Percentiles rank a stretch among this genome's conserved stretches.
phyloP scores from a whole-genome alignment of 371 early-diverging fungal species.

The Syncephalastrum contaminatum region DNA sequence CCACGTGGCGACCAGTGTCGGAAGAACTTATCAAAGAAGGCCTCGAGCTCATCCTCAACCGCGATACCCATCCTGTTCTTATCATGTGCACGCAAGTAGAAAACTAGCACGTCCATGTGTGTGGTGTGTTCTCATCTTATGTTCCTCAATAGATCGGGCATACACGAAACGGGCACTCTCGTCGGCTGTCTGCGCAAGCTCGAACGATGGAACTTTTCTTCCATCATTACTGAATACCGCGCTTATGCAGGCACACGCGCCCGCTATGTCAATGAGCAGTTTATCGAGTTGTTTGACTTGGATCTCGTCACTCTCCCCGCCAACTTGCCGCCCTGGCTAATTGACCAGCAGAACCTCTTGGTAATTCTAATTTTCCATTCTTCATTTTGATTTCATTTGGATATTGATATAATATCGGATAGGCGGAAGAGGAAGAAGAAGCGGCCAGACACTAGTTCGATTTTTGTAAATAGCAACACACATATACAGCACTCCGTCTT shows the following conservation, averaged over 20 bases:
- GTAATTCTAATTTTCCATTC: slow-evolving; percentile 11
- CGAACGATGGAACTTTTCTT: slow-evolving; percentile 95
- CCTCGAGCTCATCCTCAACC: slow-evolving; percentile 79
- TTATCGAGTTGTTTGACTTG: slow-evolving; percentile 92
- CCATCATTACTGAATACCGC: slow-evolving; percentile 93
- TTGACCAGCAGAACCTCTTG: slow-evolving; percentile 60
- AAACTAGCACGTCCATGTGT: not conserved
- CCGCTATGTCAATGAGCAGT: slow-evolving; percentile 88
- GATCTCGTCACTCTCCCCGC: slow-evolving; percentile 86
- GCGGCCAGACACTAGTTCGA: too few relatives aligned
- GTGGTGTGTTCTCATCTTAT: not conserved
- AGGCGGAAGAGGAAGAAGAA: too few relatives aligned
- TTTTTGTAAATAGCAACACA: too few relatives aligned
- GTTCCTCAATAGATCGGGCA: slow-evolving; percentile 58
- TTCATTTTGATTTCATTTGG: not conserved
- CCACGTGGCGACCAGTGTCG: slow-evolving; percentile 88
- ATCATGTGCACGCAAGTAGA: slow-evolving; percentile 84
- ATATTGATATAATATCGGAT: not conserved
- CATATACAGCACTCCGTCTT: too few relatives aligned
- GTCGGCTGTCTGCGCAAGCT: slow-evolving; percentile 93
- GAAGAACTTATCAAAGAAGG: slow-evolving; percentile 95
- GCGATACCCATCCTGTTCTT: slow-evolving; percentile 78
- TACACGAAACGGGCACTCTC: slow-evolving; percentile 76
- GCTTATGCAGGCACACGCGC: slow-evolving; percentile 86
- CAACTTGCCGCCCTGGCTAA: slow-evolving; percentile 78